A percentile compares a stretch with the other conserved stretches of the same genome.
phyloP scores from a whole-genome alignment of 2,329 filamentous ascomycete genomes.

The Botrytis deweyae region DNA sequence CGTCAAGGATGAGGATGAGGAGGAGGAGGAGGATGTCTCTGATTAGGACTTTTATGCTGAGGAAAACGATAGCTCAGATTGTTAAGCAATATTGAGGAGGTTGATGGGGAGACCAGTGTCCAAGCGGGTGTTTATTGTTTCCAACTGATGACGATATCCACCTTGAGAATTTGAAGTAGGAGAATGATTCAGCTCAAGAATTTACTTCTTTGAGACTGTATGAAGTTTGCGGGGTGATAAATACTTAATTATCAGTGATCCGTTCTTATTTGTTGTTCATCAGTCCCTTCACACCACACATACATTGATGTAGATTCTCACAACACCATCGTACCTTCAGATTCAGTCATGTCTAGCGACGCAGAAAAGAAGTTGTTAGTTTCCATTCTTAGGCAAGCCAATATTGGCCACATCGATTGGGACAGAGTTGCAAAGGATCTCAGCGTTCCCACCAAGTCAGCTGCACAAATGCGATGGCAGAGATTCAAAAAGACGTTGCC shows the following conservation, averaged over 20 bases:
- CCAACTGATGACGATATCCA: neutral
- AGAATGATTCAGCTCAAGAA: neutral
- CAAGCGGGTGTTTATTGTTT: neutral
- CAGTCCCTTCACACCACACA: neutral
- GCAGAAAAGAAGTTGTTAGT: neutral
- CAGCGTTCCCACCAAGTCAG: neutral
- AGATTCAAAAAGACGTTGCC: conserved; percentile 9
- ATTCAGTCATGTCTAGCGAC: neutral
- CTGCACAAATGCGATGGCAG: neutral
- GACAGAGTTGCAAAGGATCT: conserved; percentile 8
- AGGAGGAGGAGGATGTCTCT: neutral
- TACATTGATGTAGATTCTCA: neutral
- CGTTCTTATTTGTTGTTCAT: neutral
- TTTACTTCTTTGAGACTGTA: neutral
- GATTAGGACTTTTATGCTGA: neutral
- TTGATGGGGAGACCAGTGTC: neutral
- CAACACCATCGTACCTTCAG: neutral
- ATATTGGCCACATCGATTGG: neutral
- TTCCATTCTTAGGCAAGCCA: conserved; percentile 5
- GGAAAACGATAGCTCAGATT: neutral
- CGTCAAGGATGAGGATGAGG: neutral
- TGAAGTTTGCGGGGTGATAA: neutral
- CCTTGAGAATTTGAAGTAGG: neutral
- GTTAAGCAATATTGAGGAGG: neutral
- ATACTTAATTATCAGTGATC: neutral